phyloP scores from a whole-genome alignment of 208 protist genomes.

The Angomonas desouzai region DNA sequence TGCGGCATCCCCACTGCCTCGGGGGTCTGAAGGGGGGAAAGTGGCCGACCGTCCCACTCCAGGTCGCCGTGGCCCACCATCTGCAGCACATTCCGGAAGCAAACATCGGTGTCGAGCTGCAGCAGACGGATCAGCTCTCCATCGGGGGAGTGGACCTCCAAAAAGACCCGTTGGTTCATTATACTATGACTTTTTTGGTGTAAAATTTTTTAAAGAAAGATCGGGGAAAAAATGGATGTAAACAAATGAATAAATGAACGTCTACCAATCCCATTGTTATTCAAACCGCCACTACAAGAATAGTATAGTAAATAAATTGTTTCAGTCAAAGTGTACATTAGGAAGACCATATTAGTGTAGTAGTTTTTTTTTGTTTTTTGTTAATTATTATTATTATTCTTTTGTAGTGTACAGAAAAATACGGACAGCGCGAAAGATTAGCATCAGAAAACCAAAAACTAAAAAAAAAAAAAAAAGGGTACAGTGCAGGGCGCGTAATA shows the following conservation, averaged over 20 bases:
- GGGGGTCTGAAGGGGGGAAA: conserved; percentile 27
- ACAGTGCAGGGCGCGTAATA: no score
- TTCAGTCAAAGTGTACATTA: no score
- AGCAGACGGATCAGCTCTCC: conserved; percentile 30
- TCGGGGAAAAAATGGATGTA: neutral
- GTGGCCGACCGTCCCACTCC: conserved; percentile 26
- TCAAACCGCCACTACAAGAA: no score
- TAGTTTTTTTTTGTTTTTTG: no score
- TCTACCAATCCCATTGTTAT: no score
- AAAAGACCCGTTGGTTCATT: conserved; percentile 29
- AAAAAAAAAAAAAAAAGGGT: conserved; percentile 8
- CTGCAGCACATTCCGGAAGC: conserved; percentile 44
- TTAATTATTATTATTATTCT: no score
- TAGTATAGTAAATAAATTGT: no score
- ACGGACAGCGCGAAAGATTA: no score
- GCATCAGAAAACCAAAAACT: no score
- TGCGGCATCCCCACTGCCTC: conserved; percentile 28
- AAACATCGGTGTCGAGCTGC: conserved; percentile 36
- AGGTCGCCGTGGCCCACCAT: conserved; percentile 26
- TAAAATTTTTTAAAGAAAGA: neutral
- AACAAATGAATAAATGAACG: no score
- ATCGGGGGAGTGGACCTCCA: conserved; percentile 20
- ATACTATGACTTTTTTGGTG: neutral
- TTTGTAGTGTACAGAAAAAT: no score
- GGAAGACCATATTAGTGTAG: no score